Base-by-base conservation (phyloP, 2,329 filamentous ascomycete species). In the Stemphylium vesicarium region DNA sequence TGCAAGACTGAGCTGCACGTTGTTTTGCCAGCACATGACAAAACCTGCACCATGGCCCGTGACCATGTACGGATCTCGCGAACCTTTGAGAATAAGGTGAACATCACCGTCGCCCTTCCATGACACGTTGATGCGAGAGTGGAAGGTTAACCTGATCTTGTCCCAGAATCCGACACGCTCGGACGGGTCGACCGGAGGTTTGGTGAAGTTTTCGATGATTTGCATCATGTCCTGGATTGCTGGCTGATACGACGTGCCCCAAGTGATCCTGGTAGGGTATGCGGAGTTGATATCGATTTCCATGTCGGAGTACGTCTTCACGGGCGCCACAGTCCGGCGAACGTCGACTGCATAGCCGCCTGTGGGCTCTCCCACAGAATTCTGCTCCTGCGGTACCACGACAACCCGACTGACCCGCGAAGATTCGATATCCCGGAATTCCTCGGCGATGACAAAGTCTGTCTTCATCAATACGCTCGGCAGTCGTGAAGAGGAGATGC, bases 151-250 rank as follows among this genome's bases (percentile, higher is more conserved):
- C 50, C 95, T 85, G 46, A 99, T 93, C 81, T 99, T 99, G 78
- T 99, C 95, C 95, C 95, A 99, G 79, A 99, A 99, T 3, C 95
- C 95, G 41, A 96, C 92, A 51, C 90, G 85, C 62, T 99, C 96
- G 0, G 95, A 98, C 1, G 91, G 89, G 73, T 99, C 96, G 24
- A 97, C 82, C 60, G 94, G 93, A 7, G 94, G 92, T 72, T 99
- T 99, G 0, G 94, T 97, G 73, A 99, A 98, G 2, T 91, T 94
- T 76, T 99, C 95, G 57, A 99, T 90, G 22, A 93, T 93, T 85
- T 98, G 97, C 95, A 99, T 99, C 90, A 98, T 96, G 71, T 99
- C 96, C 74, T 99, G 95, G 43, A 99, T 94, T 1, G 94, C 94
- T 24, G 96, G 95, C 70, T 99, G 96, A 70, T 98, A 99, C 2